Base-by-base conservation (phyloP, 2,329 filamentous ascomycete species). In the Coniochaeta sp. region DNA sequence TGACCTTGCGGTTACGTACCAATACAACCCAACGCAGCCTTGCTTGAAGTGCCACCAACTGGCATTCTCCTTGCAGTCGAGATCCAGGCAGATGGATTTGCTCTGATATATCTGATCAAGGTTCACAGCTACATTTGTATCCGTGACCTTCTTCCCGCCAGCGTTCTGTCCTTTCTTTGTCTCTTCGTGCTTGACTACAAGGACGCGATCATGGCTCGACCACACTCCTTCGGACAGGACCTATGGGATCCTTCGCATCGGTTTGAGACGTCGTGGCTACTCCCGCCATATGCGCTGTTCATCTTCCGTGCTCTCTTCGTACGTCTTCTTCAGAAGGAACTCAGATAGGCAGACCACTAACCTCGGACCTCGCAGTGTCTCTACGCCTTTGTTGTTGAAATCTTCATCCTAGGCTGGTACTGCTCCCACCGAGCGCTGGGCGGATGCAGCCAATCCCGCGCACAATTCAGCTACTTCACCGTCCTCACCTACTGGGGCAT, bases 401-500 rank as follows among this genome's bases (percentile, higher is more conserved):
- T 95, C 75, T 84, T 87, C 77, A 82, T 84, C 69, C 84, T 92
- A 70, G 86, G 79, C 62, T 90, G 83, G 79, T 75, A 83, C 62
- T 86, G 85, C 68, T 75, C 78, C n/a, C 79, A 84, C 70, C 70
- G 73, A 36, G 58, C 63, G 1, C 65, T 69, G 12, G 76, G 75
- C 62, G 76, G 80, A 56, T 81, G 79, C 69, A 64, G 69, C 36
- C 69, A 68, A 1, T 81, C 83, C 28, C 75, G 78, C 58, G 73
- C 78, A 54, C 81, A 81, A 54, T 95, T 96, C 77, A 90, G 87
- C 67, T 96, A 85, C 79, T 96, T 96, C 77, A 96, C 91, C 30
- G 79, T 87, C 68, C 77, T 95, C 61, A 90, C 89, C 10, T 95
- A 88, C 79, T 95, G 89, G 89, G 90, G 90, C 1, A 75, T 93